Base-by-base conservation (phyloP, 805 yeast species). In the Metschnikowia sp. region DNA sequence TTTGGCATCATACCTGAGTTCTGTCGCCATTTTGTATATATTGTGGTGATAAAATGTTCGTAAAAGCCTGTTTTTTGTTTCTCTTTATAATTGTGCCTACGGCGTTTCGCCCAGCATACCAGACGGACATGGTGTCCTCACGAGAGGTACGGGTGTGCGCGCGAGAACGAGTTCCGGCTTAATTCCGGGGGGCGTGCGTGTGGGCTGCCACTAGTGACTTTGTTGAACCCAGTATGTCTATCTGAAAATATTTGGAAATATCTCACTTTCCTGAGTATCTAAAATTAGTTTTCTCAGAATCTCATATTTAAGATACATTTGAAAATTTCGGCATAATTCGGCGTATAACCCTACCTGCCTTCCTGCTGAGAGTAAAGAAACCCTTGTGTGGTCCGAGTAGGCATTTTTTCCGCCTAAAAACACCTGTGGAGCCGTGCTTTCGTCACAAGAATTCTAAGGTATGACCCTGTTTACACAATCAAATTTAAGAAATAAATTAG, bases 1-100 rank as follows among this genome's bases (percentile, higher is more conserved):
- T 29, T 54, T 54, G 45, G 59, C 45, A 41, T 55, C 54, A 41
- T 55, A 55, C 36, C 49, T 50, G 48, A 55, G 53, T 36, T 55
- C 59, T 35, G 48, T 44, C 26, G 51, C 57, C 59, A 55, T 55
- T 8, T 2, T 34, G 36, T 34, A 34, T 34, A 10, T 34, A n/a
- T 34, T 7, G 7, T 31, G n/a, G 33, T 11, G 33, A 31, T 1
- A 10, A 4, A 12, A 12, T 31, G 11, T 31, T 31, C 8, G n/a
- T 2, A 3, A 31, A 3, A 31, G 33, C 4, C 8, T 10, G 32
- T 31, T 11, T 31, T 31, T 10, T 10, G 33, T 31, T 31, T 11
- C n/a, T 31, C 33, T 11, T 22, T 22, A 22, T 4, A 22, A 22
- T 22, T 22, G 22, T 22, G 22, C 22, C 3, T 22, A 6, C 3